Evolutionary conservation across 2,329 filamentous ascomycete genomes (phyloP), one percentile per base, ranked within the genome.

Genomic region (Cordyceps cateniannulata): DNA sequence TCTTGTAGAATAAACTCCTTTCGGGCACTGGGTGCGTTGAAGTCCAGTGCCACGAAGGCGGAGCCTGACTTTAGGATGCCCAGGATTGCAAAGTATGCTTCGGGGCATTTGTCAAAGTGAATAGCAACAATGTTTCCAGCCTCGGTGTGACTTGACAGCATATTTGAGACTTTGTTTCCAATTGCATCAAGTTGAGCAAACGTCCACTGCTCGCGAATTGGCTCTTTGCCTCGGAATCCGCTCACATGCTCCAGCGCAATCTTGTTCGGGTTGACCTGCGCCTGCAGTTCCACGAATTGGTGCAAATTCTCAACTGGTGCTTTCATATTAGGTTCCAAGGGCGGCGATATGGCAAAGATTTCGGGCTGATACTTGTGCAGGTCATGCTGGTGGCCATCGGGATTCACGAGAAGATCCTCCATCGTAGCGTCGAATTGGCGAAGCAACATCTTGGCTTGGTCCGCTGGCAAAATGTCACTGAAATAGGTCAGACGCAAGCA

Each of bases 41-140:
- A 87, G 68, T 96, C 91, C 10, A 96, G 79, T 0, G 91, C 90
- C 18, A 96, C 80, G 71, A 93, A 96, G 1, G 88, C 84, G 69
- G 88, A 93, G 0, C 91, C 91, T 6, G 88, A 85, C 70, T 96
- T 96, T 35, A 96, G 75, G 59, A 95, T 87, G 1, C 91, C 91
- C 1, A 96, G 76, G 44, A 96, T 92, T 0, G 88, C 83, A 67
- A 95, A 90, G 42, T 90, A 93, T 0, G 91, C 91, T 69, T 93
- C 88, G 0, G 91, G 87, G 63, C 88, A 93, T 69, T 96, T 96
- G 60, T 91, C 85, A 67, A 96, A 96, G 69, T 89, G 91, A 9
- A 93, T 81, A 0, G 85, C 90, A 24, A 96, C 78, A 5, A 93
- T 84, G 27, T 69, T 71, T 76, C 89, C 87, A 0, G 82, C 76